Evolutionary conservation across 108 stramenopile genomes (phyloP).

Genomic region (Skeletonema costatum): DNA sequence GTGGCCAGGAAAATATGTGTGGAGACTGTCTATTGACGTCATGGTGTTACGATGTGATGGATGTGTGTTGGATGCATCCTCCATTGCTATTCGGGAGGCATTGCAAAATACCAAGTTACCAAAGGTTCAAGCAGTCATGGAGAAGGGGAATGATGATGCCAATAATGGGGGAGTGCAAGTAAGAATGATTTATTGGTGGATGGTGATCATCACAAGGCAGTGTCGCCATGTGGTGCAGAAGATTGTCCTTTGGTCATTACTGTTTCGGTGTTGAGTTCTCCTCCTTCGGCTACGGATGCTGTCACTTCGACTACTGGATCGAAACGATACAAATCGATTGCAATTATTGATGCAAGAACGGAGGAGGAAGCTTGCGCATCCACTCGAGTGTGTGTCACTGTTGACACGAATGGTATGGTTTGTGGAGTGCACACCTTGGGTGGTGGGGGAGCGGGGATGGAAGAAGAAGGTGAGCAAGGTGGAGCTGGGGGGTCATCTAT

Average conservation of each 20-base stretch:
- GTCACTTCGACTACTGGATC: background rate
- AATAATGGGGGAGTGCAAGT: constrained; percentile 13
- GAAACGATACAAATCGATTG: constrained; percentile 26
- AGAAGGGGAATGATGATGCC: constrained; percentile 12
- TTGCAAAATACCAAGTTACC: constrained; percentile 58
- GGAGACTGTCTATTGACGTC: constrained; percentile 68
- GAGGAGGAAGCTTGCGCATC: constrained; percentile 78
- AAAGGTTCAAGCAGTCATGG: constrained; percentile 30
- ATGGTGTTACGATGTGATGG: constrained; percentile 63
- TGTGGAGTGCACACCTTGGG: constrained; percentile 65
- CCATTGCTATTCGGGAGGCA: constrained; percentile 62
- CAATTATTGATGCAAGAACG: constrained; percentile 64
- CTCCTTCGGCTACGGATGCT: constrained; percentile 10
- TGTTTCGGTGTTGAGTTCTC: constrained; percentile 49
- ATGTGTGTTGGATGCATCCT: constrained; percentile 63
- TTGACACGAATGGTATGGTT: constrained; percentile 51
- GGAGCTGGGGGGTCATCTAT: constrained; percentile 23
- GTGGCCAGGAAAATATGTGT: constrained; percentile 62
- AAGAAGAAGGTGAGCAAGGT: constrained; percentile 16
- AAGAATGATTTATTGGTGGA: constrained; percentile 56
- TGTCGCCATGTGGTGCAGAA: constrained; percentile 46
- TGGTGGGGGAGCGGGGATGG: constrained; percentile 33
- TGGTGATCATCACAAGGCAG: constrained; percentile 55
- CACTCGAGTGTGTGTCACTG: constrained; percentile 57
- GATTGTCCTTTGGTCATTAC: constrained; percentile 65